phyloP scores from a whole-genome alignment of 1,139 yeast species.

The Eremothecium cymbalariae region DNA sequence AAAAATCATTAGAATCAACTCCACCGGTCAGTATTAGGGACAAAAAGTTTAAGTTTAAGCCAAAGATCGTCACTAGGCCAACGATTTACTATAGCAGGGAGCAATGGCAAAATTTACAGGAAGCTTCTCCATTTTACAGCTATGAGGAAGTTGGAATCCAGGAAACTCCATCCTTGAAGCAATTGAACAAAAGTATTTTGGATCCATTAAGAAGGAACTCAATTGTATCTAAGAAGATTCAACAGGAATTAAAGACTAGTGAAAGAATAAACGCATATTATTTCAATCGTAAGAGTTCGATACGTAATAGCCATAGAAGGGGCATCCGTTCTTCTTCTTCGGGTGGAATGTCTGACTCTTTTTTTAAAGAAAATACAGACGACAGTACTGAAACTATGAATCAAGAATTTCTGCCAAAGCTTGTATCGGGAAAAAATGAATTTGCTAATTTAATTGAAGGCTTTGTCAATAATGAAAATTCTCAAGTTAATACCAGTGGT shows the following conservation, averaged over 20 bases:
- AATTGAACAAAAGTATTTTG: constrained; percentile 12
- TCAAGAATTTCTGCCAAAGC: constrained; percentile 1
- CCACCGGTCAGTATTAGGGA: too few relatives aligned
- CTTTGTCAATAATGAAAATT: not conserved
- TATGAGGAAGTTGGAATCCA: constrained; percentile 2
- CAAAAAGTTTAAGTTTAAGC: constrained; percentile 19
- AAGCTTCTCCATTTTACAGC: constrained; percentile 5
- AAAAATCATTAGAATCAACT: too few relatives aligned
- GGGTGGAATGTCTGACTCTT: not conserved
- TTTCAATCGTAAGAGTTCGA: not conserved
- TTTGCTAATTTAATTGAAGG: not conserved
- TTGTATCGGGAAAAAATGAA: not conserved
- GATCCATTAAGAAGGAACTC: constrained; percentile 24
- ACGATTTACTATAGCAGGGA: constrained; percentile 13
- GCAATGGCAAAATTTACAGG: constrained; percentile 4
- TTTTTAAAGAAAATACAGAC: not conserved
- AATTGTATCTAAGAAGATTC: constrained; percentile 19
- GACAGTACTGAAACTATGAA: not conserved
- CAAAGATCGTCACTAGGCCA: constrained; percentile 27
- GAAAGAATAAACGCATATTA: constrained; percentile 3
- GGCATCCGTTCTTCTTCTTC: not conserved
- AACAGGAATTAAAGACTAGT: constrained; percentile 13
- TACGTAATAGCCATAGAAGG: not conserved
- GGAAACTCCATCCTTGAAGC: constrained; percentile 11
- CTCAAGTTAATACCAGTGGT: too few relatives aligned